These are phyloP conservation scores for Zymoseptoria brevis DNA, from an alignment of 2,329 filamentous ascomycete species.

Conservation along the genomic window DNA sequence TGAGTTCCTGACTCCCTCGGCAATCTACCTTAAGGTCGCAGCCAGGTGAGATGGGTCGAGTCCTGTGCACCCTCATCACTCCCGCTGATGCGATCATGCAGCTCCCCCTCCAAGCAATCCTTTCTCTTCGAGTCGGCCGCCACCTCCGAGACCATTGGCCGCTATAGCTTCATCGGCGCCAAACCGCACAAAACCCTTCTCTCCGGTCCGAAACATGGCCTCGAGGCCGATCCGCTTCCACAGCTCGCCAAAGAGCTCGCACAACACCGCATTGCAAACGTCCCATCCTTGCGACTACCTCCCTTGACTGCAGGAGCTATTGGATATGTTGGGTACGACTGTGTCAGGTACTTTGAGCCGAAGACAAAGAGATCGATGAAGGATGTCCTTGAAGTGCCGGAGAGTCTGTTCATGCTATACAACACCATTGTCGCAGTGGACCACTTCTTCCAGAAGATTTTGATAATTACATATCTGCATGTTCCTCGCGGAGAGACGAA, in stretches of 20 bases:
- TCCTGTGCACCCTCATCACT: too few species aligned
- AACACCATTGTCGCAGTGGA: constrained; percentile 93
- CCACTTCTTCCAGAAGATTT: constrained; percentile 85
- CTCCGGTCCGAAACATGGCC: constrained; percentile 80
- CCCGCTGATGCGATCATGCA: too few species aligned
- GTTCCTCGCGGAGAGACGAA: constrained; percentile 42
- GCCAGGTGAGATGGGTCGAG: constrained; percentile 50
- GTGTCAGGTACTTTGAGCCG: constrained; percentile 94
- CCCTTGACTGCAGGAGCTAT: constrained; percentile 86
- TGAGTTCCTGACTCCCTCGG: constrained; percentile 88
- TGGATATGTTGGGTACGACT: constrained; percentile 96
- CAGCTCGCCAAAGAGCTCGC: constrained; percentile 73
- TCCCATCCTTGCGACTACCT: constrained; percentile 76
- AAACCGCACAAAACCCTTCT: constrained; percentile 69
- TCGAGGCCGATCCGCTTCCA: constrained; percentile 75
- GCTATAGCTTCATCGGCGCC: constrained; percentile 93
- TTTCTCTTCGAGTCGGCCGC: constrained; percentile 96
- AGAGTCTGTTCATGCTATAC: constrained; percentile 94
- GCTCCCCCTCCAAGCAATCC: constrained; percentile 64
- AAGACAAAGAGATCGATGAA: constrained; percentile 79
- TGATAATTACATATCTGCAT: constrained; percentile 83
- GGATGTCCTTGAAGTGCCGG: constrained; percentile 80
- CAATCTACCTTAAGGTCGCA: constrained; percentile 87
- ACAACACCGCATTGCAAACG: constrained; percentile 68
- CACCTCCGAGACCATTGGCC: constrained; percentile 79